Evolutionary conservation across 2,329 filamentous ascomycete genomes (phyloP), one percentile per base, ranked within the genome.

Genomic region (Paraphaeosphaeria minitans): DNA sequence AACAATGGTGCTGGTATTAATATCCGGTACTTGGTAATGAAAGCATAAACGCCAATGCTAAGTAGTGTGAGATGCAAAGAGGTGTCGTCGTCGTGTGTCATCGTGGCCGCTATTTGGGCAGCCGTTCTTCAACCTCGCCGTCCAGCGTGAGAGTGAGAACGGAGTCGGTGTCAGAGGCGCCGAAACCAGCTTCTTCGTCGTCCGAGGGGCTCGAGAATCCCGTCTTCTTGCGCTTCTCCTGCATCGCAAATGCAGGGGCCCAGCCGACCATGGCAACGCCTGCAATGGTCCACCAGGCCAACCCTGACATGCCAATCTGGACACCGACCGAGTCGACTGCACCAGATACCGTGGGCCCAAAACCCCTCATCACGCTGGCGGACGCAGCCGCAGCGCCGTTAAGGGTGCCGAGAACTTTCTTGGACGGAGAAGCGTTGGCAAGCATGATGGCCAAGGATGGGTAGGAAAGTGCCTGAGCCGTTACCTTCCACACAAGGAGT

Each of bases 281-380:
- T 9, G 90, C 92, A 64, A 89, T 93, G 61, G 88, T 88, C 95
- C 95, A 99, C 94, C 95, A 99, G 0, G 93, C 90, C 35, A 97
- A 82, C 21, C 93, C 93, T 4, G 93, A 94, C 74, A 92, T 94
- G 37, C 93, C 93, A 7, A 88, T 84, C 64, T 87, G 84, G 37
- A 96, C 84, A 52, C 95, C 95, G 53, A 89, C 81, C 4, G 92
- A 86, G 77, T 97, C 96, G 24, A 98, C 83, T 29, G 93, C 81
- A 1, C 95, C 95, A 3, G 93, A 96, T 3, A 97, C 80, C 0
- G 92, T 93, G 2, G 95, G 95, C 0, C 94, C 94, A 61, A 97
- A 89, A 0, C 93, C 93, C 55, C 95, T 87, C 75, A 89, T 93
- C 47, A 97, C 80, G 73, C 93, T 97, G 4, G 95, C 95, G 2